Conservation (phyloP, 768 basidiomycete genomes). For the Boletus subcaerulescens region DNA sequence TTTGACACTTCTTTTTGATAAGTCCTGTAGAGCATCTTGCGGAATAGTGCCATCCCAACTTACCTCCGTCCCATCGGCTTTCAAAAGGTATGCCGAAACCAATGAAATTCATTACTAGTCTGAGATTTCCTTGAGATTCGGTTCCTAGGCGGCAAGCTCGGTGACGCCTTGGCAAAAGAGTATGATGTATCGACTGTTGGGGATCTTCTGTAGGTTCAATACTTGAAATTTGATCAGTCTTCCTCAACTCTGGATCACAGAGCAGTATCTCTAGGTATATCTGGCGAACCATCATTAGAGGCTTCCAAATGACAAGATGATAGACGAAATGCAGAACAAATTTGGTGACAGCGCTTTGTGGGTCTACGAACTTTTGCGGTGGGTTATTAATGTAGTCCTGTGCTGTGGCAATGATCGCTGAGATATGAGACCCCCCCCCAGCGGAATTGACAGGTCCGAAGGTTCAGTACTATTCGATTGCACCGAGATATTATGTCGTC, state of each 20-base stretch:
- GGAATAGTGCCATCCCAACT: constrained; percentile 77
- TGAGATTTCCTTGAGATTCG: constrained; percentile 60
- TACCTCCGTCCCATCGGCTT: constrained; percentile 87
- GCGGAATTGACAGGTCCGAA: constrained; percentile 87
- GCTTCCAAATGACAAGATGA: constrained; percentile 3
- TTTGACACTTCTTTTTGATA: constrained; percentile 1
- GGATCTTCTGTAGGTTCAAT: constrained; percentile 72
- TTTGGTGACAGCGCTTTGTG: constrained; percentile 84
- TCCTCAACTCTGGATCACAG: constrained; percentile 32
- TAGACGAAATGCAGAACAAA: constrained; percentile 76
- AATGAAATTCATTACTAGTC: background rate
- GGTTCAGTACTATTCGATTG: constrained; percentile 41
- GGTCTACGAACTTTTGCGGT: constrained; percentile 92
- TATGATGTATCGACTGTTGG: constrained; percentile 88
- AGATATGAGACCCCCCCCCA: constrained; percentile 22
- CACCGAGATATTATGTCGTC: background rate
- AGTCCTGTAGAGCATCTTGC: constrained; percentile 66
- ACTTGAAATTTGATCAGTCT: background rate
- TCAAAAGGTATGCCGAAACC: constrained; percentile 57
- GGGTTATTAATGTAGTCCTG: constrained; percentile 15
- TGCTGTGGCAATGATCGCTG: background rate
- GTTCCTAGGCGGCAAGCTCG: constrained; percentile 93
- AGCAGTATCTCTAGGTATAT: constrained; percentile 53
- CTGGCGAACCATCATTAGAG: background rate
- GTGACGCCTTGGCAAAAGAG: constrained; percentile 79